Evolutionary conservation across 2,329 filamentous ascomycete genomes (phyloP).

Genomic region (Calonectria honghensis): DNA sequence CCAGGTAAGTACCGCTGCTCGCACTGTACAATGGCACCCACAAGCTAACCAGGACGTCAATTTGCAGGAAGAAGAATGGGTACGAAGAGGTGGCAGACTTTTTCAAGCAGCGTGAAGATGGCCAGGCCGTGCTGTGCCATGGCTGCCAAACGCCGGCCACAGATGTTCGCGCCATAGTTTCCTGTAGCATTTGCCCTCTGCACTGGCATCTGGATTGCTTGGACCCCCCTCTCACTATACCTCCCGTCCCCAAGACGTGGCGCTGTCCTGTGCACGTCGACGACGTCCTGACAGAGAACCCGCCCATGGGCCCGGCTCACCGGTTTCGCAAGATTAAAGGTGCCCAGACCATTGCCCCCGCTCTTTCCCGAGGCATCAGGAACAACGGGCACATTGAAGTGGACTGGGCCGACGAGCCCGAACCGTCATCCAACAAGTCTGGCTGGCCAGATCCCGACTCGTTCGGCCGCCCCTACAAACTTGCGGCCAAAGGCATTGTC

Average conservation of each 20-base stretch:
- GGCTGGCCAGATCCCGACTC: conserved; percentile 76
- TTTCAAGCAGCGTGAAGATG: conserved; percentile 83
- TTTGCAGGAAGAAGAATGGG: conserved; percentile 68
- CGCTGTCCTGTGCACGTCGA: conserved; percentile 92
- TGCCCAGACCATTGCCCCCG: conserved; percentile 70
- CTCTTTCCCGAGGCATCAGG: conserved; percentile 77
- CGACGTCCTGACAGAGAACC: conserved; percentile 79
- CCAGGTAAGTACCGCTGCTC: conserved; percentile 72
- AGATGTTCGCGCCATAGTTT: conserved; percentile 81
- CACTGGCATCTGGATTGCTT: conserved; percentile 96
- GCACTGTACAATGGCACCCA: conserved; percentile 7
- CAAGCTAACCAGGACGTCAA: conserved; percentile 13
- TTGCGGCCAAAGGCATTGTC: conserved; percentile 79
- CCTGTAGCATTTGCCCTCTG: conserved; percentile 88
- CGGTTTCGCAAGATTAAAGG: conserved; percentile 77
- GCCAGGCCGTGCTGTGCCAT: conserved; percentile 85
- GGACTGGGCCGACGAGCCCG: conserved; percentile 75
- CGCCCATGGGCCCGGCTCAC: conserved; percentile 76
- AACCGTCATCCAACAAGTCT: conserved; percentile 72
- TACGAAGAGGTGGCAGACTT: conserved; percentile 80
- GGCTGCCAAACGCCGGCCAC: conserved; percentile 81
- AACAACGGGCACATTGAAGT: conserved; percentile 85
- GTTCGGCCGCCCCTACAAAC: conserved; percentile 79
- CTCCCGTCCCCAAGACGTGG: conserved; percentile 87
- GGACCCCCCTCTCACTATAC: conserved; percentile 86